Evolutionary conservation across 2,329 filamentous ascomycete species (phyloP), one percentile per base, ranked within the genome.

Genomic region (Botrytis byssoidea): DNA sequence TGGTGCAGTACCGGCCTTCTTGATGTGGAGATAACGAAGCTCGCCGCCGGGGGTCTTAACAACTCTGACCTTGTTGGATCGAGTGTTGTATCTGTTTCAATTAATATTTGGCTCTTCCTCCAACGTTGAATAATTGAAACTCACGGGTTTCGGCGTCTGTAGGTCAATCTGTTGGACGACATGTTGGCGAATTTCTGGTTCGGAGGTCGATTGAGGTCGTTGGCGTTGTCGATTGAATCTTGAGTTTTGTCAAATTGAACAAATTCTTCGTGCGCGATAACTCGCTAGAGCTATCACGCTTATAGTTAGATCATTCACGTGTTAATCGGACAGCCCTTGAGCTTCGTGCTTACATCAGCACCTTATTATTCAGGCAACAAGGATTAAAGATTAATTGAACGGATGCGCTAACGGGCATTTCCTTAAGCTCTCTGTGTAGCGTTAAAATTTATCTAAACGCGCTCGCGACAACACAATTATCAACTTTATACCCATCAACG

Each of bases 1-100:
- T 84, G 96, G 96, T 79, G 95, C 93, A 85, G 94, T 97, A 82
- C 95, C 96, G 85, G 92, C 93, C 94, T 99, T 99, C 93, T 98
- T 98, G 89, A 98, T 95, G 92, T 99, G 95, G 82, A 98, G 93
- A 84, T 97, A 92, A 85, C 96, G 92, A 83, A 97, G 91, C 85
- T 95, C 90, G 85, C 96, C 96, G 85, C 96, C 97, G 81, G 97
- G 96, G 80, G 96, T 99, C 91, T 96, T 96, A 86, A 97, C 86
- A 83, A 97, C 89, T 84, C 96, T 93, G 85, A 96, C 95, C 87
- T 94, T 94, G 93, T 99, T 98, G 85, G 93, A 97, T 85, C 89
- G 89, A 85, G 95, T 98, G 92, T 98, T 98, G 93, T 98, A 99
- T 84, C 93, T 96, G 57, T 63, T 61, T 64, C 44, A 73, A 74